Base-by-base conservation (phyloP, 306 rosid genomes). In the Acacia acuminata region DNA sequence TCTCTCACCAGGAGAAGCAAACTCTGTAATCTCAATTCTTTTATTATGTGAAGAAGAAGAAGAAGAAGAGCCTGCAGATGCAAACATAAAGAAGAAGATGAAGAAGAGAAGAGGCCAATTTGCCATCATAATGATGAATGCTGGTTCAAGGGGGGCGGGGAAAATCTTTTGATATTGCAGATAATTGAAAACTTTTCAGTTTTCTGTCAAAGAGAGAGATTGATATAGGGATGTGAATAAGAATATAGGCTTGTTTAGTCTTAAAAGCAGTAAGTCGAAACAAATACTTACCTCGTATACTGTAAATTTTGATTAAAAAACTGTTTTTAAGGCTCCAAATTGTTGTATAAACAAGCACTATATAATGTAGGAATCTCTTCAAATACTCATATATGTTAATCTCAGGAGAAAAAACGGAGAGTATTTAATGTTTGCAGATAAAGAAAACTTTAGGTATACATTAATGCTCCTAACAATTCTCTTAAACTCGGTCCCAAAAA, bases 101-200 rank as follows among this genome's bases (percentile, higher is more conserved):
- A 56, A n/a, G 63, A 56, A 45, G 50, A 38, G 8, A 38, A 6
- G 81, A 43, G 74, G n/a, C 45, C 69, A 3, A 14, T 47, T 48
- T 55, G 66, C 44, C 55, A 87, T 32, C 36, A 47, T 44, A 77
- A 77, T 47, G 73, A 44, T 27, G 66, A 71, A 55, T 42, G 66
- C 63, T 47, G 65, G 27, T 72, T 67, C 40, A 38, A 71, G 24
- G 74, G 79, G n/a, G n/a, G n/a, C n/a, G n/a, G n/a, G 71, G 58
- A 58, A 85, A 88, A 84, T 87, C 58, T 44, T 79, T 38, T 53
- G 67, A 43, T 9, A 20, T n/a, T 85, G 55, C 73, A 55, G 71
- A 79, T 66, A 30, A 25, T n/a, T 11, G 65, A 76, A 47, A 44
- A 36, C 74, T 56, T 79, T 25, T 70, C 3, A 42, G 47, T 38